Evolutionary conservation across 805 yeast genomes (phyloP).

Genomic region (Saccharomyces paradoxus): DNA sequence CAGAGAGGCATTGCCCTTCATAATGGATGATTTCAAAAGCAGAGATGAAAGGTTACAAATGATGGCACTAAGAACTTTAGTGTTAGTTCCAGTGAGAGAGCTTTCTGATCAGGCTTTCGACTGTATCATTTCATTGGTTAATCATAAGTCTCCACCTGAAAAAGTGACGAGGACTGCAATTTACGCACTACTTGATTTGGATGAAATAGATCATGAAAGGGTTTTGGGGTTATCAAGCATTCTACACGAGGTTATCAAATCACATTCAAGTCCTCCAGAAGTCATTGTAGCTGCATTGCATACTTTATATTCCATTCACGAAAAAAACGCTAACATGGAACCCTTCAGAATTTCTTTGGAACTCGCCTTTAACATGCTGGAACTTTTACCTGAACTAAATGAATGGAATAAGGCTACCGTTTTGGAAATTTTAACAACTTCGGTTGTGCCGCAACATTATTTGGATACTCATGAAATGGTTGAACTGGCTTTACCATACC

Average conservation of each 20-base stretch:
- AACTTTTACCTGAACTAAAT: constrained; percentile 31
- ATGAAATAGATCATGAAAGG: constrained; percentile 44
- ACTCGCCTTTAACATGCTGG: constrained; percentile 29
- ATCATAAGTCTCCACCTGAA: constrained; percentile 38
- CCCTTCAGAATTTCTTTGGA: constrained; percentile 37
- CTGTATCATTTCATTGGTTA: constrained; percentile 31
- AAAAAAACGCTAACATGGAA: constrained; percentile 27
- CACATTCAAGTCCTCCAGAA: constrained; percentile 44
- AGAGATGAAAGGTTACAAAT: constrained; percentile 43
- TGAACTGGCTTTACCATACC: constrained; percentile 55
- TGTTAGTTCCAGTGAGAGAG: constrained; percentile 49
- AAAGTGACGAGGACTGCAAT: constrained; percentile 64
- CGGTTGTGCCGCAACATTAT: constrained; percentile 63
- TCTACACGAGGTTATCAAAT: constrained; percentile 22
- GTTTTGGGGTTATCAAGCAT: constrained; percentile 39
- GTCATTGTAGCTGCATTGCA: constrained; percentile 70
- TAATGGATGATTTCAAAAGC: constrained; percentile 46
- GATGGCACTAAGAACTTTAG: constrained; percentile 55
- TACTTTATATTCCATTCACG: constrained; percentile 57
- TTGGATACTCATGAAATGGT: constrained; percentile 59
- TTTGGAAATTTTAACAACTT: constrained; percentile 49
- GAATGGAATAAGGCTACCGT: constrained; percentile 73
- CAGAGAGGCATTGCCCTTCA: constrained; percentile 44
- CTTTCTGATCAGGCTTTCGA: constrained; percentile 41
- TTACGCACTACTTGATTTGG: constrained; percentile 58